Conservation (phyloP, 2,329 filamentous ascomycete species). For the Pestalotiopsis sp. region DNA sequence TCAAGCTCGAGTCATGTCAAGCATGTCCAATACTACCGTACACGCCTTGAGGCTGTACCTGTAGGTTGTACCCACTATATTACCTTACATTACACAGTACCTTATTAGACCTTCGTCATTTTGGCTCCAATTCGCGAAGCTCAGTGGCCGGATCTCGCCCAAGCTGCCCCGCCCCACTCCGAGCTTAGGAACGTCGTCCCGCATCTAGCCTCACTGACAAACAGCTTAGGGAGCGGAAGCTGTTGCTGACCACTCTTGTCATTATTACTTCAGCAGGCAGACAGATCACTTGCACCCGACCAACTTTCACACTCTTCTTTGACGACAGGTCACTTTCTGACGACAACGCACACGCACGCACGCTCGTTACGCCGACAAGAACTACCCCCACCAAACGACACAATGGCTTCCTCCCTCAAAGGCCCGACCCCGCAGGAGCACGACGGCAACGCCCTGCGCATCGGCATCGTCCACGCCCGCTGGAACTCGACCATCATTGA, state of each 20-base stretch:
- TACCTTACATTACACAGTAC: not conserved
- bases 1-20: no score
- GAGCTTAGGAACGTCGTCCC: not conserved
- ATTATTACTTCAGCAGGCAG: not conserved
- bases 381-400: not conserved
- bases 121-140: not conserved
- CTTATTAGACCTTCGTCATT: not conserved
- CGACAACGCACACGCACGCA: no score
- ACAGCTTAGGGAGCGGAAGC: not conserved
- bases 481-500: constrained; percentile 93
- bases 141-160: not conserved
- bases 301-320: not conserved
- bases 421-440: constrained; percentile 60
- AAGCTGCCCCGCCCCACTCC: not conserved
- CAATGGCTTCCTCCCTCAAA: constrained; percentile 51
- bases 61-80: no score
- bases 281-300: no score
- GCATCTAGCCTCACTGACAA: not conserved
- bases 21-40: no score
- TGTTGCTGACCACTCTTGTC: not conserved
- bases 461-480: constrained; percentile 93
- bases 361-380: not conserved
- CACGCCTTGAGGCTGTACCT: no score
- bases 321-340: not conserved
- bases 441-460: constrained; percentile 75